Conservation (phyloP, 163 green algal genomes). For the Picocystis sp. region DNA sequence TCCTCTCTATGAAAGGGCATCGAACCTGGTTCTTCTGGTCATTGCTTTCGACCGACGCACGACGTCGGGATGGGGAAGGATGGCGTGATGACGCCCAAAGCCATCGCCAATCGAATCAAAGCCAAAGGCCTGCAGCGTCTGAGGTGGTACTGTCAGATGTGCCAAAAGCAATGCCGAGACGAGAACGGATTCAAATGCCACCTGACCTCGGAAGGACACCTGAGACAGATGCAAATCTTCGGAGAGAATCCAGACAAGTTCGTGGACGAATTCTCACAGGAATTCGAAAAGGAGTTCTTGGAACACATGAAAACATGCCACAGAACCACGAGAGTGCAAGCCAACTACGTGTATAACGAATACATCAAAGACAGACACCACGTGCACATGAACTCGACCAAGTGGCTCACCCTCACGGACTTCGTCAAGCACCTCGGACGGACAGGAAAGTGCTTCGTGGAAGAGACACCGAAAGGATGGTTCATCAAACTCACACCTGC, state of each 20-base stretch:
- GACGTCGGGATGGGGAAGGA: no score
- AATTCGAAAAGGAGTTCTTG: conserved; percentile 47
- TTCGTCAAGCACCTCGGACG: conserved; percentile 92
- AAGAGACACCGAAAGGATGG: conserved; percentile 90
- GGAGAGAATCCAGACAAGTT: conserved; percentile 58
- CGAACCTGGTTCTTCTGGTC: no score
- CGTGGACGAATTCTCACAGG: conserved; percentile 47
- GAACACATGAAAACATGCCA: conserved; percentile 27
- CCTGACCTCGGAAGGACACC: conserved; percentile 69
- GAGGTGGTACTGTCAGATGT: conserved; percentile 96
- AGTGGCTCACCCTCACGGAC: conserved; percentile 86
- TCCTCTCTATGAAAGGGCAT: no score
- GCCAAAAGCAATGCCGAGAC: conserved; percentile 93
- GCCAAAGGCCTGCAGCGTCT: conserved; percentile 93
- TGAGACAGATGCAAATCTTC: conserved; percentile 89
- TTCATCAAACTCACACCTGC: conserved; percentile 56
- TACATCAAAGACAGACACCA: conserved; percentile 67
- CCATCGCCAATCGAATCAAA: conserved; percentile 88
- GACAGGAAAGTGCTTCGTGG: conserved; percentile 73
- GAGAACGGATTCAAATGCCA: conserved; percentile 99
- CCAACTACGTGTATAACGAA: conserved; percentile 63
- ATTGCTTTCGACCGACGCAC: no score
- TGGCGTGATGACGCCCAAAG: conserved; percentile 4
- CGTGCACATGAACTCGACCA: conserved; percentile 95
- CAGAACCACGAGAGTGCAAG: conserved; percentile 33